Base-by-base conservation (phyloP, 306 rosid genomes). In the Cyamopsis tetragonoloba region DNA sequence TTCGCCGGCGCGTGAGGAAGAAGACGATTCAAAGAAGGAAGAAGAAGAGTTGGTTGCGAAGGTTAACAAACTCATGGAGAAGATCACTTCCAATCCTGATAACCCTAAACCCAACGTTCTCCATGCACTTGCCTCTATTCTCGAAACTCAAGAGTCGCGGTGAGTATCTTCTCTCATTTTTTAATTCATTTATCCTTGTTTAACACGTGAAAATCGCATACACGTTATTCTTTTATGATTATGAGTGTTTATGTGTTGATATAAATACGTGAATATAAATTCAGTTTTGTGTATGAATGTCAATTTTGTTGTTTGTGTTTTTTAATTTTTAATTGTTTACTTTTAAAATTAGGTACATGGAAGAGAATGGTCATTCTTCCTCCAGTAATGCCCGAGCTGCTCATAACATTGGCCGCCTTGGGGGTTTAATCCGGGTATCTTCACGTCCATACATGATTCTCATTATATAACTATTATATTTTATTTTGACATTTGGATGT, bases 1-100 rank as follows among this genome's bases (percentile, higher is more conserved):
- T n/a, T 9, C 67, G 27, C 76, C 68, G 23, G 60, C 74, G 18
- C 80, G 28, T 0, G 96, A 84, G 0, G 89, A 81, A 42, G 95
- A 84, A 4, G 97, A 86, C 35, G 96, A 88, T 56, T 66, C 81
- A 1, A 82, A 70, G 77, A 95, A 86, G 61, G 96, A 95, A 53
- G 96, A 88, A 20, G 96, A 85, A 1, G 96, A 88, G 74, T 73
- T 95, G 75, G 49, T 87, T 35, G 75, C 80, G 1, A 86, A 80
- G 87, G 99, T 90, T 66, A 84, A 82, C 73, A 86, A 77, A 75
- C 83, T 88, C 37, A 95, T 90, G 92, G 97, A 91, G 12, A 91
- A 79, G 84, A 78, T 86, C 48, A 91, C 88, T 56, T 65, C 88
- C 0, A 51, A 92, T 28, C 84, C 91, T 42, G 95, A 91, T 35